Evolutionary conservation across 441 rosid genomes (phyloP).

Genomic region (Populus hybrid): DNA sequence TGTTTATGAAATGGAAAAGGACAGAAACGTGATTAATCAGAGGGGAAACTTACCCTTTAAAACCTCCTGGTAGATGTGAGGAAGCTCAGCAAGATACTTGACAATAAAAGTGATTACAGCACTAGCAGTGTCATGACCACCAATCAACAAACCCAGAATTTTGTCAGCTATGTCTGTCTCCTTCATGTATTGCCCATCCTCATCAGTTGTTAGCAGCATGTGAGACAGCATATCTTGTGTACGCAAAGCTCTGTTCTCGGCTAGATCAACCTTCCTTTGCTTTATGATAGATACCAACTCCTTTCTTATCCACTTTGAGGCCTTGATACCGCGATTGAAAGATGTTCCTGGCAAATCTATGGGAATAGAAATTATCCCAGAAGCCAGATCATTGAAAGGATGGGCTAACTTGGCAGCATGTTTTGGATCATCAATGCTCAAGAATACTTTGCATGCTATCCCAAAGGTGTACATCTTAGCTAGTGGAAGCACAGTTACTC

Average conservation of each 20-base stretch:
- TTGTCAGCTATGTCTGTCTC: constrained; percentile 33
- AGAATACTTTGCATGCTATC: constrained; percentile 24
- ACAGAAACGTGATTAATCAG: background rate
- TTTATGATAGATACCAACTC: constrained; percentile 36
- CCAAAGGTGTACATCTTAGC: constrained; percentile 22
- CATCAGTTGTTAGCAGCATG: background rate
- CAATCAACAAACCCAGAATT: constrained; percentile 30
- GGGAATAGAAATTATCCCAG: constrained; percentile 41
- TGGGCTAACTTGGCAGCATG: constrained; percentile 22
- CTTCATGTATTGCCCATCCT: constrained; percentile 12
- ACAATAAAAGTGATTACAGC: background rate
- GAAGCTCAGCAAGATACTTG: background rate
- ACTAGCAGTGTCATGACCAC: constrained; percentile 1
- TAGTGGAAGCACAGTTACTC: constrained; percentile 15
- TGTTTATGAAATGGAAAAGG: background rate
- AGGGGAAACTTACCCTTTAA: background rate
- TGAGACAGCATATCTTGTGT: background rate
- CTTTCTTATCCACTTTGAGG: constrained; percentile 31
- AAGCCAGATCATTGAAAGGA: constrained; percentile 31
- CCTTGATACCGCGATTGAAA: constrained; percentile 32
- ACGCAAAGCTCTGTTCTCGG: background rate
- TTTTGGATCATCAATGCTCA: constrained; percentile 22
- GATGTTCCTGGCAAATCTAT: constrained; percentile 42
- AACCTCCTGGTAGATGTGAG: background rate
- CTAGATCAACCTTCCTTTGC: constrained; percentile 39